phyloP scores from a whole-genome alignment of 768 basidiomycete species.

The Hygrophoropsis aurantiaca region DNA sequence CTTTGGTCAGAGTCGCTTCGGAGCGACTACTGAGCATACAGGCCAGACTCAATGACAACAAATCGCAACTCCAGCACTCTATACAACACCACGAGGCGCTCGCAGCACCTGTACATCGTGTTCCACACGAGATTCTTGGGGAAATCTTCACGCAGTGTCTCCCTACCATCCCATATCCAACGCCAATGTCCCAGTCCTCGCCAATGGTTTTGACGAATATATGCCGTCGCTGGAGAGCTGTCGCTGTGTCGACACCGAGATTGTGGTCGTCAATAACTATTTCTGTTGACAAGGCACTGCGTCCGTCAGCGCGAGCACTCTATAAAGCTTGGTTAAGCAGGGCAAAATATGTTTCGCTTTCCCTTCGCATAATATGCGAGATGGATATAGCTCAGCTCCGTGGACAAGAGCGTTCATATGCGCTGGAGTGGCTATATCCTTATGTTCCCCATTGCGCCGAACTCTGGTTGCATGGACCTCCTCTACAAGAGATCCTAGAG shows the following conservation, averaged over 20 bases:
- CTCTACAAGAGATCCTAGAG: conserved; percentile 17
- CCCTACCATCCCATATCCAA: conserved; percentile 20
- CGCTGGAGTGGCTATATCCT: conserved; percentile 21
- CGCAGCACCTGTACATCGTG: conserved; percentile 12
- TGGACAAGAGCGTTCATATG: background rate
- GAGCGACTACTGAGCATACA: conserved; percentile 16
- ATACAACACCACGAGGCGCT: conserved; percentile 23
- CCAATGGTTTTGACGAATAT: conserved; percentile 28
- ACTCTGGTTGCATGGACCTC: conserved; percentile 33
- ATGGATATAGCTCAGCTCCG: conserved; percentile 11
- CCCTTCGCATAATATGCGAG: conserved; percentile 26
- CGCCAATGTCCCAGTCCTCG: conserved; percentile 16
- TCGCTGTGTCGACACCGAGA: conserved; percentile 28
- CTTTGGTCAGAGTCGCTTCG: conserved; percentile 13
- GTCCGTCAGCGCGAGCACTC: conserved; percentile 11
- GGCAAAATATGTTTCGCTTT: conserved; percentile 25
- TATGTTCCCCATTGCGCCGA: conserved; percentile 22
- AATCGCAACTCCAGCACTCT: conserved; percentile 16
- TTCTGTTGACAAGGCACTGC: conserved; percentile 11
- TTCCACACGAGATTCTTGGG: conserved; percentile 31
- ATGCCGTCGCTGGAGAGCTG: conserved; percentile 29
- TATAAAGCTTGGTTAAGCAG: conserved; percentile 27
- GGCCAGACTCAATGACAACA: conserved; percentile 16
- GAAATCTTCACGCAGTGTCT: conserved; percentile 30
- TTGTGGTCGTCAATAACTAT: conserved; percentile 32